phyloP scores from a whole-genome alignment of 1,284 basidiomycete genomes.

The Trametes versicolor region DNA sequence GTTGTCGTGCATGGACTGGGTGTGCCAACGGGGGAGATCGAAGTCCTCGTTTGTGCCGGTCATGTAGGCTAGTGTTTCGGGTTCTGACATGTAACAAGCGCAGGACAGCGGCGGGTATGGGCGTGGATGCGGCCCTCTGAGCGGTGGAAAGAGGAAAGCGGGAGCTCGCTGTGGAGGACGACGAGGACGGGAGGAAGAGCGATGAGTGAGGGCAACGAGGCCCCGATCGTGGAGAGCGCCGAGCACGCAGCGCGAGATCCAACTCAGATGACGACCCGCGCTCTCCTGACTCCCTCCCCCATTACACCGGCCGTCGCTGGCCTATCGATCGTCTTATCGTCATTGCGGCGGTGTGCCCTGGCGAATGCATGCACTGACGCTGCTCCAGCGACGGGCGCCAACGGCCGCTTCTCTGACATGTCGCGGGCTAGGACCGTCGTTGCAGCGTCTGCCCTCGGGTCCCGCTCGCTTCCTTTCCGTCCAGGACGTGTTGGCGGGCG shows the following conservation, averaged over 20 bases:
- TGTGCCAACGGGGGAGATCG: conserved; percentile 86
- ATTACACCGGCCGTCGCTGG: background rate
- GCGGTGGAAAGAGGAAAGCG: conserved; percentile 28
- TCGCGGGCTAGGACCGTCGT: too few species aligned
- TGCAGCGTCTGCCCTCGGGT: too few species aligned
- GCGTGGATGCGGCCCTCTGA: conserved; percentile 21
- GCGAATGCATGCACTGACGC: too few species aligned
- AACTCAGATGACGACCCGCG: conserved; percentile 31
- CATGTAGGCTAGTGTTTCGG: conserved; percentile 62
- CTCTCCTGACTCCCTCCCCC: background rate
- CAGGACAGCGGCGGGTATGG: conserved; percentile 13
- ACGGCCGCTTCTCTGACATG: too few species aligned
- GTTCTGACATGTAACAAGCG: conserved; percentile 55
- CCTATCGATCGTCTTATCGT: conserved; percentile 33
- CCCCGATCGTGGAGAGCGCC: conserved; percentile 43
- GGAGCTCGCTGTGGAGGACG: conserved; percentile 35
- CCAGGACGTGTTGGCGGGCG: too few species aligned
- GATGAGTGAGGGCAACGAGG: conserved; percentile 39
- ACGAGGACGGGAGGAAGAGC: conserved; percentile 37
- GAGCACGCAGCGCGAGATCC: conserved; percentile 36
- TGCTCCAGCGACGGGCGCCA: too few species aligned
- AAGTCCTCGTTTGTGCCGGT: conserved; percentile 64
- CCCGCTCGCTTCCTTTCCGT: too few species aligned
- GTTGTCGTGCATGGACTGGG: conserved; percentile 65
- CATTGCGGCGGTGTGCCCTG: conserved; percentile 2